These are phyloP conservation scores for Penicillium sp. DNA, from an alignment of 2,329 filamentous ascomycete species.

Conservation along the genomic window DNA sequence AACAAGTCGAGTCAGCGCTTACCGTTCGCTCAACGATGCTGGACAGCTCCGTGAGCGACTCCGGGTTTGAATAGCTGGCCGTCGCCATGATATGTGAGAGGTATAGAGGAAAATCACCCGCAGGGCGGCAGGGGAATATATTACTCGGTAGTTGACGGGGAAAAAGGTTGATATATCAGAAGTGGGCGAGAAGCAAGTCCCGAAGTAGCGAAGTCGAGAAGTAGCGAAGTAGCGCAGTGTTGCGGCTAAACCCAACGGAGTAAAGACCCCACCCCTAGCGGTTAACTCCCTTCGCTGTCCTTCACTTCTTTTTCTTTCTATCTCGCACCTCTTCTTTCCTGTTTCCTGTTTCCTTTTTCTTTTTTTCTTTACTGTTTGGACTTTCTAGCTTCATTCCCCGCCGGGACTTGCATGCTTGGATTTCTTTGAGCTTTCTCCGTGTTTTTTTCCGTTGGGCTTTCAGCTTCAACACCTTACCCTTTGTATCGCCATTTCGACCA, in stretches of 20 bases:
- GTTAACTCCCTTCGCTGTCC: slow-evolving; percentile 28
- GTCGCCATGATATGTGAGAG: not conserved
- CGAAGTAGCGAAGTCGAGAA: not conserved
- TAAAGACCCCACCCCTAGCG: slow-evolving; percentile 25
- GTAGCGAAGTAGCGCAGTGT: slow-evolving; percentile 10
- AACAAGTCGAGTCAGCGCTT: slow-evolving; percentile 7
- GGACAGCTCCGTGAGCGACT: slow-evolving; percentile 11
- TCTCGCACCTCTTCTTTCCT: slow-evolving; percentile 10
- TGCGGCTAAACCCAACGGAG: slow-evolving; percentile 22
- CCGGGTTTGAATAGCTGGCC: slow-evolving; percentile 7
- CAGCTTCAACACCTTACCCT: slow-evolving; percentile 3
- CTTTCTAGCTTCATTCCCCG: slow-evolving; percentile 26
- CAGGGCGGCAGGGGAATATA: not conserved
- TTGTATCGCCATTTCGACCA: not conserved
- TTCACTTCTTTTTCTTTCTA: slow-evolving; percentile 7
- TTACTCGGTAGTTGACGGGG: not conserved
- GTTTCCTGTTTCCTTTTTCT: slow-evolving; percentile 17
- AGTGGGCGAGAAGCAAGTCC: not conserved
- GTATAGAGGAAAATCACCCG: not conserved
- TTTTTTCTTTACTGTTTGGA: slow-evolving; percentile 26
- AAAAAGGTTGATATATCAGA: not conserved
- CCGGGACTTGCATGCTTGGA: slow-evolving; percentile 13
- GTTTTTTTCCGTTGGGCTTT: slow-evolving; percentile 11
- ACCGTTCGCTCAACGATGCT: slow-evolving; percentile 11
- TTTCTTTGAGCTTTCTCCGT: slow-evolving; percentile 10